phyloP scores from a whole-genome alignment of 768 basidiomycete species.

The Cyclocybe aegerita region DNA sequence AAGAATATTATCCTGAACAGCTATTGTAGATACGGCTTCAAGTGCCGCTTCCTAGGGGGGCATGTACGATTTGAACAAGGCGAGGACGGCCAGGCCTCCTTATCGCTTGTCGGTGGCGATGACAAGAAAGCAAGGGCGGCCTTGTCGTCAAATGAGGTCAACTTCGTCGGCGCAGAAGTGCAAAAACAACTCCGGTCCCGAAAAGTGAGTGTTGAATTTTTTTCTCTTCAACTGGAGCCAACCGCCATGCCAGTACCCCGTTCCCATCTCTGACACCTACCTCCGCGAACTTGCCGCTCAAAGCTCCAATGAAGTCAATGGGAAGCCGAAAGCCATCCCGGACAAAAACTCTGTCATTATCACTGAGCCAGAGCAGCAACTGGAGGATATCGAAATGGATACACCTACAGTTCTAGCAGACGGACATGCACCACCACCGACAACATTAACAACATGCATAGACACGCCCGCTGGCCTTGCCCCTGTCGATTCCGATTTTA shows the following conservation, averaged over 20 bases:
- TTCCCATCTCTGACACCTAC: constrained; percentile 64
- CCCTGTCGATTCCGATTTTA: constrained; percentile 14
- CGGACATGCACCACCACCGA: neutral
- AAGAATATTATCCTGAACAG: neutral
- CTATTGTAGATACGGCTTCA: constrained; percentile 65
- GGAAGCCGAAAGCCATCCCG: constrained; percentile 20
- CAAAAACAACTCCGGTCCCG: constrained; percentile 64
- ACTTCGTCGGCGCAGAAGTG: constrained; percentile 58
- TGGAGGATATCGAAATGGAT: constrained; percentile 22
- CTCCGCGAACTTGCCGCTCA: constrained; percentile 47
- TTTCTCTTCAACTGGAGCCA: constrained; percentile 4
- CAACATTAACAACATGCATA: neutral
- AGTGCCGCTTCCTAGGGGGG: constrained; percentile 86
- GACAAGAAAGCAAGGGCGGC: constrained; percentile 54
- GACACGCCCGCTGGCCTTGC: constrained; percentile 3
- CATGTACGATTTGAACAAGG: constrained; percentile 43
- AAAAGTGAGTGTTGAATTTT: constrained; percentile 46
- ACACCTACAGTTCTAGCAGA: neutral
- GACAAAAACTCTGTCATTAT: constrained; percentile 27
- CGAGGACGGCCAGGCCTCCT: constrained; percentile 6
- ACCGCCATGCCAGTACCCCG: constrained; percentile 49
- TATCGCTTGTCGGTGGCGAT: constrained; percentile 51
- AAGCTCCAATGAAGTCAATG: constrained; percentile 24
- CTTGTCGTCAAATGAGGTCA: constrained; percentile 58
- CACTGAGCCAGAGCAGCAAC: constrained; percentile 39